Conservation (phyloP, 1,139 yeast species). For the Yamadazyma membranifaciens region DNA sequence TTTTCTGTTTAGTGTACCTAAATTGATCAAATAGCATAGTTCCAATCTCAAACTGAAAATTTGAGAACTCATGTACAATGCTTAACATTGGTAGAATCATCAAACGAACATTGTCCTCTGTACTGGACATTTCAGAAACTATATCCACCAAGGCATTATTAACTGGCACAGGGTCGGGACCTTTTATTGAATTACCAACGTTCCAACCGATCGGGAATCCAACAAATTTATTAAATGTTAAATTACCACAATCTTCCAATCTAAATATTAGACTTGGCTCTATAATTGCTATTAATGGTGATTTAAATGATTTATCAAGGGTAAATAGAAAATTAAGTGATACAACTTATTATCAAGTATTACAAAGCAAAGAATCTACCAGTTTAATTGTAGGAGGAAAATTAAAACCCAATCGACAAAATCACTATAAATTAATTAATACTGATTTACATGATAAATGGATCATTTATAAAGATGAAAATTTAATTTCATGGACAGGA, state of each 20-base stretch:
- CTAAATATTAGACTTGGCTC: constrained; percentile 32
- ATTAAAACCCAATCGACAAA: constrained; percentile 13
- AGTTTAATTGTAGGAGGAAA: constrained; percentile 32
- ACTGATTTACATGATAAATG: constrained; percentile 24
- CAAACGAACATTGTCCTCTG: background rate
- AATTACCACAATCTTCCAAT: constrained; percentile 33
- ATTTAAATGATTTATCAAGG: constrained; percentile 19
- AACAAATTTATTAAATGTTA: constrained; percentile 30
- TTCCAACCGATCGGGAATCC: constrained; percentile 34
- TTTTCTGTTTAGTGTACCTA: no score
- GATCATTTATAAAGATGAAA: constrained; percentile 31
- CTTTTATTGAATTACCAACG: constrained; percentile 37
- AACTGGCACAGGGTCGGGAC: constrained; percentile 37
- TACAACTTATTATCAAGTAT: constrained; percentile 24
- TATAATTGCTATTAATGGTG: constrained; percentile 37
- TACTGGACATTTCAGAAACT: constrained; percentile 1
- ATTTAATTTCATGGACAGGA: constrained; percentile 49
- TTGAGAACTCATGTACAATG: background rate
- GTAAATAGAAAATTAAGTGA: constrained; percentile 17
- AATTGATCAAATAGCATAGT: no score
- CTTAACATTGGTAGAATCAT: background rate
- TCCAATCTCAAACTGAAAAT: no score
- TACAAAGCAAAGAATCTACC: constrained; percentile 22
- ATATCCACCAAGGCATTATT: constrained; percentile 17
- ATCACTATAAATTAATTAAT: constrained; percentile 27